Conservation (phyloP, 1,139 yeast genomes). For the Hemisphaericaspora xylofermentans region DNA sequence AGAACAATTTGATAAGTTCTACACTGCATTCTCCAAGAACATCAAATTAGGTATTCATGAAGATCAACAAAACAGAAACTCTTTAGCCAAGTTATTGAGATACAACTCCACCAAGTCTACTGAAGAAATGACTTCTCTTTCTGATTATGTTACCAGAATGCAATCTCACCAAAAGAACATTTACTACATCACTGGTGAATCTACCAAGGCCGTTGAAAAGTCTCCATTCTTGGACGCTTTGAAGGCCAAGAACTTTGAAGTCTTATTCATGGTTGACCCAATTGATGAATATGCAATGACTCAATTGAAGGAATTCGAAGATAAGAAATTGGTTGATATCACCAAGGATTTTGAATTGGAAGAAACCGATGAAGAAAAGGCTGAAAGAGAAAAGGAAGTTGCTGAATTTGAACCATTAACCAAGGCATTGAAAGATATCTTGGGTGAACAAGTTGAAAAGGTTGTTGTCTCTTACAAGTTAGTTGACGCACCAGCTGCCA, state of each 20-base stretch:
- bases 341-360: slow-evolving; percentile 99
- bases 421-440: slow-evolving; percentile 92
- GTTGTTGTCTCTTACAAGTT: slow-evolving; percentile 97
- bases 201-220: slow-evolving; percentile 95
- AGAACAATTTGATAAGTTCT: slow-evolving; percentile 98
- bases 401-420: slow-evolving; percentile 92
- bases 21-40: slow-evolving; percentile 98
- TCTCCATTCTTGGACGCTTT: slow-evolving; percentile 99
- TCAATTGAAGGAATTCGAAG: slow-evolving; percentile 98
- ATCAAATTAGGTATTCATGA: slow-evolving; percentile 98
- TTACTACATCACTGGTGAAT: slow-evolving; percentile 99
- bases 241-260: slow-evolving; percentile 98
- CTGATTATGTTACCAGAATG: slow-evolving; percentile 99
- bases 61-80: slow-evolving; percentile 95
- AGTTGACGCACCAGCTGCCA: slow-evolving; percentile 99
- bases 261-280: slow-evolving; percentile 96
- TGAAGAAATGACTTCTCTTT: slow-evolving; percentile 90
- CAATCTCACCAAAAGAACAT: slow-evolving; percentile 99
- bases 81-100: slow-evolving; percentile 95
- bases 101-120: slow-evolving; percentile 94
- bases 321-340: slow-evolving; percentile 97
- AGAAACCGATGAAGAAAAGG: slow-evolving; percentile 98
- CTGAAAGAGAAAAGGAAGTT: slow-evolving; percentile 86
- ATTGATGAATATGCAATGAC: slow-evolving; percentile 99
- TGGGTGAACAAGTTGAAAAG: slow-evolving; percentile 99